Evolutionary conservation across 345 rosid species (phyloP).

Genomic region (Lumnitzera littorea): DNA sequence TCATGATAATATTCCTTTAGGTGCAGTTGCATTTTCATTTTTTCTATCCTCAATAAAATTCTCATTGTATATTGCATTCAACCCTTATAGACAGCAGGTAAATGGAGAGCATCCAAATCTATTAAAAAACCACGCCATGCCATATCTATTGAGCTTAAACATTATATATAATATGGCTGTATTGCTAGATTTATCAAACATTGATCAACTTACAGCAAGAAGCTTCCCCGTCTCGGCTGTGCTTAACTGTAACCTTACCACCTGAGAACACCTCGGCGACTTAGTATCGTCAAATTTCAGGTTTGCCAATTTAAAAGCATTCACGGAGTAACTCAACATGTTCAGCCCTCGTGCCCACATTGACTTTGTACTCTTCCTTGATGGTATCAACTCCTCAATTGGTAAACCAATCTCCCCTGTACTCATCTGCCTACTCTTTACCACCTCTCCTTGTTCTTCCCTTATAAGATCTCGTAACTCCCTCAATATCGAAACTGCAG

Average conservation of each 20-base stretch:
- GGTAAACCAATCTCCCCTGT: conserved; percentile 18
- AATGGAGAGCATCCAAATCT: too few relatives aligned
- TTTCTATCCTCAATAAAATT: background rate
- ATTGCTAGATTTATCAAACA: background rate
- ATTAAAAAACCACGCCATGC: background rate
- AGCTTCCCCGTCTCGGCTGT: conserved; percentile 22
- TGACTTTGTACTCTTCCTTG: conserved; percentile 23
- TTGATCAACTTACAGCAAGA: conserved; percentile 16
- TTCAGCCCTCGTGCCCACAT: conserved; percentile 35
- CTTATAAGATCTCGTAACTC: background rate
- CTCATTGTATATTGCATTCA: background rate
- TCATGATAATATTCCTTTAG: too few relatives aligned
- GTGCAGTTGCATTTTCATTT: too few relatives aligned
- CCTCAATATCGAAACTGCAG: too few relatives aligned
- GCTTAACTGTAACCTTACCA: conserved; percentile 29
- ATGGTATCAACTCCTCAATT: conserved; percentile 34
- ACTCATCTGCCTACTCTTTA: background rate
- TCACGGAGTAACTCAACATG: conserved; percentile 35
- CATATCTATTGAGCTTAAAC: background rate
- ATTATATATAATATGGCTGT: too few relatives aligned
- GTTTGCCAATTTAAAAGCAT: conserved; percentile 24
- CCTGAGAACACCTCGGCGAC: conserved; percentile 28
- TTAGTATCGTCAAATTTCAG: conserved; percentile 29
- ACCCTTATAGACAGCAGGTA: too few relatives aligned
- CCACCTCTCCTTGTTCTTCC: background rate